Conservation (phyloP, 768 basidiomycete species). For the Suillus discolor region DNA sequence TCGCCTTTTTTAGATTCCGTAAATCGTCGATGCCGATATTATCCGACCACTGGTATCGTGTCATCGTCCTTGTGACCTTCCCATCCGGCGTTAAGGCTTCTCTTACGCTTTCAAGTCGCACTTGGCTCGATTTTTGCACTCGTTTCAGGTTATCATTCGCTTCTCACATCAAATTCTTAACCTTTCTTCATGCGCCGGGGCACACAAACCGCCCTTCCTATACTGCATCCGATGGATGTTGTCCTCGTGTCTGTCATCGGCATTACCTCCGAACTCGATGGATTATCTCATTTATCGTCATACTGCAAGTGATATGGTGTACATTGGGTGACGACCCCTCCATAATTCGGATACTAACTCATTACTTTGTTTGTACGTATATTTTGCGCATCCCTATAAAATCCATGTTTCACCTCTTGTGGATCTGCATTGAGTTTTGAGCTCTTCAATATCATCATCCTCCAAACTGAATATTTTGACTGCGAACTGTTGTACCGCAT, state of each 20-base stretch:
- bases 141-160: background rate
- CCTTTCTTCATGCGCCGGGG: background rate
- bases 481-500: background rate
- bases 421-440: background rate
- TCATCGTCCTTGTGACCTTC: background rate
- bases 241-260: background rate
- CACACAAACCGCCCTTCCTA: background rate
- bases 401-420: slow-evolving; percentile 13
- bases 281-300: background rate
- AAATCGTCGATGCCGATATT: background rate
- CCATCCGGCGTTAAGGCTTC: background rate
- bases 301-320: background rate
- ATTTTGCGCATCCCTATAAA: slow-evolving; percentile 25
- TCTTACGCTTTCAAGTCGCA: background rate
- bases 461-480: background rate
- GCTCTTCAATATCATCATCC: background rate
- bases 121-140: background rate
- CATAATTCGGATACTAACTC: too few species aligned
- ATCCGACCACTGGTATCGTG: background rate
- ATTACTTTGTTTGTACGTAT: slow-evolving; percentile 12
- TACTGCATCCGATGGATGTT: slow-evolving; percentile 14
- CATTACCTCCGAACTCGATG: background rate
- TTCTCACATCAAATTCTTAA: background rate
- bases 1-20: background rate
- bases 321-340: background rate